Evolutionary conservation across 176 grass and related monocot genomes (phyloP), one percentile per base, ranked within the genome.

Genomic region (Carex scoparia): DNA sequence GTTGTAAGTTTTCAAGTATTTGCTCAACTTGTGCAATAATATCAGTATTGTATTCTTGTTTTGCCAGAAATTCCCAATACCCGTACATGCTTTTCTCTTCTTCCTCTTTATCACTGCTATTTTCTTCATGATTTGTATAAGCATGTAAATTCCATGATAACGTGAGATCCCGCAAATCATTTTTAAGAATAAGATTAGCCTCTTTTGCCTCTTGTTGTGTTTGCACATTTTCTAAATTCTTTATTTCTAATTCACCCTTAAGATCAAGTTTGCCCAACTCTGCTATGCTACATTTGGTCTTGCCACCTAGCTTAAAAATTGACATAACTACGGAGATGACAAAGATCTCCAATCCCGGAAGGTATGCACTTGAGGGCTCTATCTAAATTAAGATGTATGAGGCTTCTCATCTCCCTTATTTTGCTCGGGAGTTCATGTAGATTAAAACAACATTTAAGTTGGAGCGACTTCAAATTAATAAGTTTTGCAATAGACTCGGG

Each of bases 261-360:
- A 70, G 15, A 70, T 70, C 13, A 42, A 70, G 67, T 38, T 42
- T 70, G 42, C 67, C 66, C 32, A 69, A 69, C 67, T 70, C 67
- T 16, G 14, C 10, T 0, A 70, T 42, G 67, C 67, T 70, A n/a
- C 67, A 70, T n/a, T 70, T 42, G 5, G 67, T 70, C 67, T 70
- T 70, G 35, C 67, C 67, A 70, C 67, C 35, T 3, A 35, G 67
- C 33, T 42, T 35, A 70, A 70, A 70, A 7, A 70, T n/a, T 40
- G 35, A 1, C 67, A 70, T 3, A 40, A 40, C 6, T 42, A 40
- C 67, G 67, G 2, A 70, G 67, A 70, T 70, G 67, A 42, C 15
- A 42, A 15, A 70, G 67, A 42, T 70, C 35, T 42, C 67, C 67
- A n/a, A 70, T 70, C 67, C 67, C 67, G 3, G 14, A 70, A 70